Percentiles rank a stretch among this genome's conserved stretches.
Conservation (phyloP, 2,329 filamentous ascomycete species). For the Talaromyces marneffei region DNA sequence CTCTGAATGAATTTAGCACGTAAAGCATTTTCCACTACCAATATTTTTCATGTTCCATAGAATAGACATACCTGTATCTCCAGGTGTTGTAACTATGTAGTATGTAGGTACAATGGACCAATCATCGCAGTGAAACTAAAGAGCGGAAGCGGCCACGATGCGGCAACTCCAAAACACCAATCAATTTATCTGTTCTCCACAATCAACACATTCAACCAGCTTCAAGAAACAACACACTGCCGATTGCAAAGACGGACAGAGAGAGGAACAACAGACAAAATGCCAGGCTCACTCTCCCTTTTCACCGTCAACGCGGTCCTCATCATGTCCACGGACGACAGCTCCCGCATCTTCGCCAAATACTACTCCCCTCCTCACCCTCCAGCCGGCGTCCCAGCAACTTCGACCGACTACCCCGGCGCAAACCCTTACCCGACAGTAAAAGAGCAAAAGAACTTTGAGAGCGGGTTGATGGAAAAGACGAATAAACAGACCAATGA, state of each 20-base stretch:
- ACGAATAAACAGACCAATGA: slow-evolving; percentile 92
- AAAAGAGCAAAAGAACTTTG: slow-evolving; percentile 93
- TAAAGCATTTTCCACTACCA: background rate
- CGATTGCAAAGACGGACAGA: background rate
- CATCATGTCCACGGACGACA: slow-evolving; percentile 78
- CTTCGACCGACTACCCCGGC: slow-evolving; percentile 54
- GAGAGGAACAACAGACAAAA: slow-evolving; percentile 32
- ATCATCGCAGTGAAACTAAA: background rate
- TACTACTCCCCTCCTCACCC: slow-evolving; percentile 73
- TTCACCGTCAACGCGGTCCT: slow-evolving; percentile 72
- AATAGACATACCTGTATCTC: background rate
- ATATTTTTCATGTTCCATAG: background rate
- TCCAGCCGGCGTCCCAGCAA: slow-evolving; percentile 53
- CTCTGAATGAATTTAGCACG: background rate
- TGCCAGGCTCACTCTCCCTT: slow-evolving; percentile 70
- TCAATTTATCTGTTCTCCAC: slow-evolving; percentile 3
- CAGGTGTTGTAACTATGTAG: background rate
- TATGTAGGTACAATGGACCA: background rate
- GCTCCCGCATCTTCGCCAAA: slow-evolving; percentile 86
- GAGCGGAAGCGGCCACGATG: slow-evolving; percentile 13
- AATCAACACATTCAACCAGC: background rate
- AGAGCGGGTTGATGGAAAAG: slow-evolving; percentile 93
- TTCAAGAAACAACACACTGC: background rate
- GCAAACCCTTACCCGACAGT: slow-evolving; percentile 77
- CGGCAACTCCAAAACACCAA: slow-evolving; percentile 11